Percentiles rank a stretch among this genome's conserved stretches.
Conservation (phyloP, 306 rosid genomes). For the Pterocarpus macrocarpus region DNA sequence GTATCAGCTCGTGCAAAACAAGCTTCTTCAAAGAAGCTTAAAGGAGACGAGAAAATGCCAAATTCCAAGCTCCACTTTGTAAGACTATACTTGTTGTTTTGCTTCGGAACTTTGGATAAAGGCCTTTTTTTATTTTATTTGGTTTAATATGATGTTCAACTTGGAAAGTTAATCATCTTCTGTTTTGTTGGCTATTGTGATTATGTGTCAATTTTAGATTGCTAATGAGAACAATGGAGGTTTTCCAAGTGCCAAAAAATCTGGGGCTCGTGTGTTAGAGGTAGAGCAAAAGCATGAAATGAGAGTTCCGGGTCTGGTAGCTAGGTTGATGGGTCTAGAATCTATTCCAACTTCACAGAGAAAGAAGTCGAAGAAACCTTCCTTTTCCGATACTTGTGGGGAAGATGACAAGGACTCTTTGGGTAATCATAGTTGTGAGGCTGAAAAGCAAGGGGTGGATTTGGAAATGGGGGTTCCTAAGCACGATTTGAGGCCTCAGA, state of each 20-base stretch:
- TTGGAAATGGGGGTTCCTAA: constrained; percentile 61
- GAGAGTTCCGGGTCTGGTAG: constrained; percentile 82
- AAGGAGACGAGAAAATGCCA: constrained; percentile 80
- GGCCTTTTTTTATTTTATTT: no score
- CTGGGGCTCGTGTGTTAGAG: constrained; percentile 55
- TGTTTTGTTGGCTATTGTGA: constrained; percentile 37
- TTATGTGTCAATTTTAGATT: constrained; percentile 60
- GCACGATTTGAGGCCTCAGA: constrained; percentile 85
- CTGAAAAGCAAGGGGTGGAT: constrained; percentile 54
- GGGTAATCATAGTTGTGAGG: constrained; percentile 35
- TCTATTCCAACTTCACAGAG: constrained; percentile 67
- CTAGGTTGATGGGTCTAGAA: constrained; percentile 93
- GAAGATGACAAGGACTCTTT: constrained; percentile 44
- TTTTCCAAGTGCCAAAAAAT: constrained; percentile 70
- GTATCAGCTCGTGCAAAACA: constrained; percentile 63
- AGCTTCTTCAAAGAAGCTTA: constrained; percentile 51
- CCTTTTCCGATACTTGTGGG: constrained; percentile 51
- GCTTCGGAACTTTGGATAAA: not conserved
- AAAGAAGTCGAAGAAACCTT: constrained; percentile 66
- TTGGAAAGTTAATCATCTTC: not conserved
- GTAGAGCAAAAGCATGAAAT: constrained; percentile 64
- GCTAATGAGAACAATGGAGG: constrained; percentile 91
- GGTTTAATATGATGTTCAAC: no score
- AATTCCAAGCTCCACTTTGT: constrained; percentile 82
- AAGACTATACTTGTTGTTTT: constrained; percentile 29